These are phyloP conservation scores for Fusarium ramigenum DNA, from an alignment of 2,329 filamentous ascomycete genomes.

Conservation along the genomic window DNA sequence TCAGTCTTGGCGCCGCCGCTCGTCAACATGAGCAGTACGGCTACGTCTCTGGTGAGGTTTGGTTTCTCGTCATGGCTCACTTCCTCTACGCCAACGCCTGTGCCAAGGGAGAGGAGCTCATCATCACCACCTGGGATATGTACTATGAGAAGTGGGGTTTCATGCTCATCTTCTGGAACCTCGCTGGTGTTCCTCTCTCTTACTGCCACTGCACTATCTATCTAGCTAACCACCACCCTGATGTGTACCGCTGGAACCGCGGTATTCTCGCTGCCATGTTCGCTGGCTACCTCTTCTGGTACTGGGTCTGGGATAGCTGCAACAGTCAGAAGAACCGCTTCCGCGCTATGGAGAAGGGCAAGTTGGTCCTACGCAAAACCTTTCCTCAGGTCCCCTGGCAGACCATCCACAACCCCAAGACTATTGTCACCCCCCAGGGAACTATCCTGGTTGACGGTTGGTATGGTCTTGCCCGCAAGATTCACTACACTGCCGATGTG, in stretches of 20 bases:
- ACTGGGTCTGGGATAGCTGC: conserved; percentile 92
- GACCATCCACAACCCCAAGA: conserved; percentile 80
- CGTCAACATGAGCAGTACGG: conserved; percentile 87
- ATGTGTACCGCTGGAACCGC: conserved; percentile 80
- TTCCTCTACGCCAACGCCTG: conserved; percentile 93
- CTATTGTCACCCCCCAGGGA: conserved; percentile 76
- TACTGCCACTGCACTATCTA: conserved; percentile 96
- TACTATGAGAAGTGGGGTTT: conserved; percentile 98
- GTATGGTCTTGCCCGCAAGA: conserved; percentile 78
- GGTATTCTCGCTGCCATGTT: conserved; percentile 73
- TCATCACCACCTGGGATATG: conserved; percentile 93
- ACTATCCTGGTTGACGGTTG: conserved; percentile 86
- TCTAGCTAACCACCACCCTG: conserved; percentile 83
- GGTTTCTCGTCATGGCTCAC: conserved; percentile 87
- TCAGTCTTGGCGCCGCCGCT: conserved; percentile 78
- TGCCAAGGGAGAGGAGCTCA: conserved; percentile 90
- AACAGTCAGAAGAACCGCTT: conserved; percentile 96
- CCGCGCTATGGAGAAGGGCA: conserved; percentile 80
- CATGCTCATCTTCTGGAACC: conserved; percentile 98
- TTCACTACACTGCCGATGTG: conserved; percentile 60
- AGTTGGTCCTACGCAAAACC: conserved; percentile 74
- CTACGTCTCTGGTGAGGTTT: conserved; percentile 85
- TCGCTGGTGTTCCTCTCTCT: conserved; percentile 87
- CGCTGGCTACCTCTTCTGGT: conserved; percentile 79
- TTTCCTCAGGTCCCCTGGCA: conserved; percentile 95